These are phyloP conservation scores for Sideroxylon spinosum DNA, from an alignment of 179 eudicot species.

Conservation along the genomic window DNA sequence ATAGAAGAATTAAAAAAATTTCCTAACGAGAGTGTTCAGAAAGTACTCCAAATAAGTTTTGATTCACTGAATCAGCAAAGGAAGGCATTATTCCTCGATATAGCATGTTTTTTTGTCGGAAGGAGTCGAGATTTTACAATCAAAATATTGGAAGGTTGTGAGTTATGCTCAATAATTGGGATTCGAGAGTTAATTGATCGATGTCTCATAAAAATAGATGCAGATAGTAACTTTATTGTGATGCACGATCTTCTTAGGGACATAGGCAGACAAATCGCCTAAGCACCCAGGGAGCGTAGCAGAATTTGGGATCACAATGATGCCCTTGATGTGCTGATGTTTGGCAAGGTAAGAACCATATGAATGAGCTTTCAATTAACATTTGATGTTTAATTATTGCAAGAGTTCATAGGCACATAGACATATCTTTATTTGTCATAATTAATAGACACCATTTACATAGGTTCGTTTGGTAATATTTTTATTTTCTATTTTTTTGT, in stretches of 20 bases:
- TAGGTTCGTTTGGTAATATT: too few species aligned
- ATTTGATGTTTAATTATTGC: background rate
- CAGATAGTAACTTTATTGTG: too few species aligned
- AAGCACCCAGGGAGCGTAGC: background rate
- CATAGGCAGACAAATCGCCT: too few species aligned
- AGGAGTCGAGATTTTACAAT: too few species aligned
- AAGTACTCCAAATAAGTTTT: background rate
- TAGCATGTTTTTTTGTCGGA: background rate
- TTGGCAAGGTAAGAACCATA: background rate
- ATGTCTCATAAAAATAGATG: too few species aligned
- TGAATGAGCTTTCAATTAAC: background rate
- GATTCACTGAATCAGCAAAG: background rate
- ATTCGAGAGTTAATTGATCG: too few species aligned
- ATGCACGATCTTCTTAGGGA: too few species aligned
- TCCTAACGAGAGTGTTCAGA: background rate
- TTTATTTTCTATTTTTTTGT: too few species aligned
- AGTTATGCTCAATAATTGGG: too few species aligned
- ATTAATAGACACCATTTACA: background rate
- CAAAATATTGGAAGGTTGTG: too few species aligned
- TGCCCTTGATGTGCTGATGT: background rate
- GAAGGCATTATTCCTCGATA: background rate
- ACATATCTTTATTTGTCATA: background rate
- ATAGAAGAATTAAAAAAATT: background rate
- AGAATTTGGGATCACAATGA: background rate
- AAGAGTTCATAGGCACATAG: background rate